A percentile compares a stretch with the other conserved stretches of the same genome.
phyloP scores from a whole-genome alignment of 768 basidiomycete genomes.

The Mrakia gelida region DNA sequence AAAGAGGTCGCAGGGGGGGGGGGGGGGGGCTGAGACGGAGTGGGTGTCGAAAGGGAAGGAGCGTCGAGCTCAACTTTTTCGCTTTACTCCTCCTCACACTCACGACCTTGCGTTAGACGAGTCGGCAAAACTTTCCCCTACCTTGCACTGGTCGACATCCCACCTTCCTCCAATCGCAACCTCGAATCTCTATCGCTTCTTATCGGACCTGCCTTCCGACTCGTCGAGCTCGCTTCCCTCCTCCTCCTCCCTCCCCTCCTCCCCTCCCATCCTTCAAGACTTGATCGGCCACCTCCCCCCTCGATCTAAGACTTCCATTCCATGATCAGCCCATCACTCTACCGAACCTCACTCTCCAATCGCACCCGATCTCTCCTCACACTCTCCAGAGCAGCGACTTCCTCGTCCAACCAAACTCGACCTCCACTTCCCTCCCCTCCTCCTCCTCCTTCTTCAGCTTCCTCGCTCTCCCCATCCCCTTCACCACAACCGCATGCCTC shows the following conservation, averaged over 20 bases:
- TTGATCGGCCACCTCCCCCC: background rate
- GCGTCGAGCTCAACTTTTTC: too few relatives aligned
- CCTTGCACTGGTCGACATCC: too few relatives aligned
- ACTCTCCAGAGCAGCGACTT: background rate
- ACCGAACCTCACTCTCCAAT: background rate
- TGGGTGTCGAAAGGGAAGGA: too few relatives aligned
- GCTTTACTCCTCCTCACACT: too few relatives aligned
- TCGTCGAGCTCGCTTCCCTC: too few relatives aligned
- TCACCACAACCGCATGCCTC: background rate
- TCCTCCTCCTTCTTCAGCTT: background rate
- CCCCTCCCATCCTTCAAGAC: background rate
- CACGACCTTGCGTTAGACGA: too few relatives aligned
- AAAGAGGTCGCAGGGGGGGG: too few relatives aligned
- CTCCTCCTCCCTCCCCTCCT: background rate
- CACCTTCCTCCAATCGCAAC: too few relatives aligned
- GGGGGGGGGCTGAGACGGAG: too few relatives aligned
- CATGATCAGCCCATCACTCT: background rate
- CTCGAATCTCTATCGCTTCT: too few relatives aligned
- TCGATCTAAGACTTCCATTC: background rate
- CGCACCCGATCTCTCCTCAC: background rate
- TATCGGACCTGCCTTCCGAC: too few relatives aligned
- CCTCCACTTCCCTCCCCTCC: conserved; percentile 1
- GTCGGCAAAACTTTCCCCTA: too few relatives aligned
- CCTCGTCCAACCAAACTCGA: background rate
- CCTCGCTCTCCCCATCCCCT: background rate